Conservation (phyloP, 2,329 filamentous ascomycete species). For the Fusarium begoniae region DNA sequence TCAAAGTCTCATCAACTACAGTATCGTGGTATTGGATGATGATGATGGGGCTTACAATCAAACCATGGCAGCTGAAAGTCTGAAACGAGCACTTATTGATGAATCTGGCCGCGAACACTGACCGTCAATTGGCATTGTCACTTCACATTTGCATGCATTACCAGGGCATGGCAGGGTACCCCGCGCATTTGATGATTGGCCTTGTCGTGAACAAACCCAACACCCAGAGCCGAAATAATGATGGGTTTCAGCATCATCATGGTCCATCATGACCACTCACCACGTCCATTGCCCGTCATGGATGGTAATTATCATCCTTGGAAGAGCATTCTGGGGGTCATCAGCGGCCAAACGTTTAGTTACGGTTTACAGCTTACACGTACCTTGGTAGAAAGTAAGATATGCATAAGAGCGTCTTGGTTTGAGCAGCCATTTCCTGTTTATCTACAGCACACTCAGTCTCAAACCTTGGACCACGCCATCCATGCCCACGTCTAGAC, state of each 20-base stretch:
- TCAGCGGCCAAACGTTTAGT: neutral
- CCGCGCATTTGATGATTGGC: conserved; percentile 22
- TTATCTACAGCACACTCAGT: neutral
- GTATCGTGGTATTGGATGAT: neutral
- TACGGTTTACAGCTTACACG: neutral
- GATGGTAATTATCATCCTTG: neutral
- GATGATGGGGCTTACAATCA: neutral
- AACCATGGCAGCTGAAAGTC: conserved; percentile 17
- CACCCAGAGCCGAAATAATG: conserved; percentile 15
- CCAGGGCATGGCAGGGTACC: conserved; percentile 14
- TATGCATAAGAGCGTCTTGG: conserved; percentile 16
- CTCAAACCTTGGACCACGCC: conserved; percentile 29
- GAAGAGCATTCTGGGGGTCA: neutral
- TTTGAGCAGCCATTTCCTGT: neutral
- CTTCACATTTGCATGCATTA: neutral
- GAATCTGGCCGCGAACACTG: neutral
- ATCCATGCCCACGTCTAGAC: neutral
- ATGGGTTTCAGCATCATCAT: conserved; percentile 35
- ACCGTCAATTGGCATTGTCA: neutral
- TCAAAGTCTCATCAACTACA: neutral
- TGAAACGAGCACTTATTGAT: conserved; percentile 12
- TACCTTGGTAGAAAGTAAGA: neutral
- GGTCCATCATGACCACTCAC: conserved; percentile 24
- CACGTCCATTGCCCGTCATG: neutral
- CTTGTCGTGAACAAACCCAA: neutral